Conservation (phyloP, 1,284 basidiomycete genomes). For the Veloboletus limbatus region DNA sequence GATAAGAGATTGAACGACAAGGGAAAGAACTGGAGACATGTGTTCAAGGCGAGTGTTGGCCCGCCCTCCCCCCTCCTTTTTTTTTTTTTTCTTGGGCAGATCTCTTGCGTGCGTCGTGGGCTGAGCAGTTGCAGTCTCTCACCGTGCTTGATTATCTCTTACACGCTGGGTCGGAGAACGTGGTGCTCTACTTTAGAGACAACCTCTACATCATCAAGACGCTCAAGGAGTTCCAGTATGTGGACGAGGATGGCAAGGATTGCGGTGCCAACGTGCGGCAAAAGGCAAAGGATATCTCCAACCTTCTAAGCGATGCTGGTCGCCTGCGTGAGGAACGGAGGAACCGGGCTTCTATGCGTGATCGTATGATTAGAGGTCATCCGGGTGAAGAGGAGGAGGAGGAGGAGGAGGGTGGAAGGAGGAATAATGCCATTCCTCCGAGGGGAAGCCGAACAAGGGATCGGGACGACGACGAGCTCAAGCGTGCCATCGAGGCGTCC, state of each 20-base stretch:
- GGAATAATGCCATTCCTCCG: constrained; percentile 17
- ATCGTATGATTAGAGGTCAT: constrained; percentile 80
- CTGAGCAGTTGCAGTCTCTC: constrained; percentile 62
- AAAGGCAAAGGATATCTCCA: constrained; percentile 99
- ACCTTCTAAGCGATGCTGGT: constrained; percentile 87
- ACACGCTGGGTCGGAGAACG: constrained; percentile 96
- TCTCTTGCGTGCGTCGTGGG: background rate
- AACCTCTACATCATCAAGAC: constrained; percentile 99
- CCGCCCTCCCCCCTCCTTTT: too few species aligned
- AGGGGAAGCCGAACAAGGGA: constrained; percentile 41
- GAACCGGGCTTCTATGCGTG: constrained; percentile 87
- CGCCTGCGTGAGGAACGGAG: constrained; percentile 86
- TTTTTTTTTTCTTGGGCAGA: too few species aligned
- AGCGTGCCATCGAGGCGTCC: constrained; percentile 83
- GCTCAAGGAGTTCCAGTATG: constrained; percentile 96
- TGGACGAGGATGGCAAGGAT: constrained; percentile 96
- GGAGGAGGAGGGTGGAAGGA: constrained; percentile 49
- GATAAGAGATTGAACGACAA: constrained; percentile 99
- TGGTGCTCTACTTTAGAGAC: constrained; percentile 97
- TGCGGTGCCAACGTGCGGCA: constrained; percentile 98
- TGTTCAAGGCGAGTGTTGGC: constrained; percentile 79
- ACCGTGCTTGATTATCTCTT: constrained; percentile 96
- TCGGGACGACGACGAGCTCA: constrained; percentile 80
- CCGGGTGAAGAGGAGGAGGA: constrained; percentile 45
- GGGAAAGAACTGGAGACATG: constrained; percentile 99